A percentile compares a stretch with the other conserved stretches of the same genome.
phyloP scores from a whole-genome alignment of 2,329 filamentous ascomycete species.

The Clonostachys byssicola region DNA sequence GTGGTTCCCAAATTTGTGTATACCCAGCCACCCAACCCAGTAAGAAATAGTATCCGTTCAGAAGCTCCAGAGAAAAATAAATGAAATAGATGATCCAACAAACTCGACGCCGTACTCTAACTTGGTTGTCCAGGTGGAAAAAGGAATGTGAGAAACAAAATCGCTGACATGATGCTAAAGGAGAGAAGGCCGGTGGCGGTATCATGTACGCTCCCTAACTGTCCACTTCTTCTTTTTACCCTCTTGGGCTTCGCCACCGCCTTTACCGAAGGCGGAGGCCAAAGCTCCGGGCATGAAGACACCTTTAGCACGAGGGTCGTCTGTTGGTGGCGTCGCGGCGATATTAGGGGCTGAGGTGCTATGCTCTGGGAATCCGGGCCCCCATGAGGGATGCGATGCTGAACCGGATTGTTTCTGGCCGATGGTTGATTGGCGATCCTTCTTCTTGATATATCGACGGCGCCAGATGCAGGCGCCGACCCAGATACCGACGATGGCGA shows the following conservation, averaged over 20 bases:
- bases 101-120: too few relatives aligned
- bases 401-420: constrained; percentile 32
- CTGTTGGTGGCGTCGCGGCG: constrained; percentile 17
- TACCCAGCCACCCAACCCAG: too few relatives aligned
- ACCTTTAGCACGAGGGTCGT: constrained; percentile 11
- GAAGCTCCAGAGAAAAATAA: too few relatives aligned
- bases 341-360: constrained; percentile 12
- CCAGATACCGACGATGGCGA: constrained; percentile 66
- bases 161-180: too few relatives aligned
- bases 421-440: constrained; percentile 44
- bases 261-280: constrained; percentile 1
- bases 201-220: background rate
- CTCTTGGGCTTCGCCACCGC: background rate
- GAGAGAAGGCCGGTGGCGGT: background rate
- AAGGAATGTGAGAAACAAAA: too few relatives aligned
- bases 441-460: constrained; percentile 67
- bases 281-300: constrained; percentile 11
- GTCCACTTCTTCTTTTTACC: background rate
- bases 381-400: constrained; percentile 26
- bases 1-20: too few relatives aligned
- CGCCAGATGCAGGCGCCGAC: constrained; percentile 67
- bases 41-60: too few relatives aligned
- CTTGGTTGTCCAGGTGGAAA: too few relatives aligned
- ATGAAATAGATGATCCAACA: too few relatives aligned
- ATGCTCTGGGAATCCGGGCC: constrained; percentile 15